Evolutionary conservation across 2,329 filamentous ascomycete genomes (phyloP).

Genomic region (Pestalotiopsis sp.): DNA sequence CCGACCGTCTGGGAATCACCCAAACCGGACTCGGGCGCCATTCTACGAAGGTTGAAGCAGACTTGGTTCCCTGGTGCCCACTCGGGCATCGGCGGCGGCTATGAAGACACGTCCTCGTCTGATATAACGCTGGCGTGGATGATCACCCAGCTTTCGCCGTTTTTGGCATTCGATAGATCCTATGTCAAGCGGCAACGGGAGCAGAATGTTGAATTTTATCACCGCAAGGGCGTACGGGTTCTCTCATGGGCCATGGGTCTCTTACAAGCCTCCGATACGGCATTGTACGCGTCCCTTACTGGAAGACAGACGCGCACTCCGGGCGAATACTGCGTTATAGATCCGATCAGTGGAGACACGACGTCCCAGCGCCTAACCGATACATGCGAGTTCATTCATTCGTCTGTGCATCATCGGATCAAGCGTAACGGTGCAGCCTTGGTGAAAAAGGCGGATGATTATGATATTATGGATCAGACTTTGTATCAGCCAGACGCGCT

Average conservation of each 20-base stretch:
- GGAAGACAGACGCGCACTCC: slow-evolving; percentile 1
- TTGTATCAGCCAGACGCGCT: not conserved
- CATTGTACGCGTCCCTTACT: not conserved
- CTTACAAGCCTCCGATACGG: not conserved
- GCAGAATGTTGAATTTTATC: slow-evolving; percentile 4
- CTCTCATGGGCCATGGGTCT: slow-evolving; percentile 8
- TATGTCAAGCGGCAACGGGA: not conserved
- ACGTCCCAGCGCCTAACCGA: not conserved
- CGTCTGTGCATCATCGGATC: slow-evolving; percentile 2
- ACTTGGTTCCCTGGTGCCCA: not conserved
- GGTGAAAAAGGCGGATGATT: not conserved
- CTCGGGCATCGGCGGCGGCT: slow-evolving; percentile 2
- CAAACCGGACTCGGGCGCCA: not conserved
- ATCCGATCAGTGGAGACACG: not conserved
- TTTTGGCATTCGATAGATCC: not conserved
- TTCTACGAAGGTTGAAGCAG: not conserved
- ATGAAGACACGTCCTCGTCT: not conserved
- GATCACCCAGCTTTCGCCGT: slow-evolving; percentile 7
- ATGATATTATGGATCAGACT: not conserved
- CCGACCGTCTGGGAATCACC: slow-evolving; percentile 2
- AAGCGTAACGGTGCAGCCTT: slow-evolving; percentile 1
- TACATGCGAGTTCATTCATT: slow-evolving; percentile 9
- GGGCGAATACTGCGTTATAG: not conserved
- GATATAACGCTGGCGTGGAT: slow-evolving; percentile 7
- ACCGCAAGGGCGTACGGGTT: not conserved